Conservation (phyloP, 176 grass and related monocot species). For the Lolium multiflorum region DNA sequence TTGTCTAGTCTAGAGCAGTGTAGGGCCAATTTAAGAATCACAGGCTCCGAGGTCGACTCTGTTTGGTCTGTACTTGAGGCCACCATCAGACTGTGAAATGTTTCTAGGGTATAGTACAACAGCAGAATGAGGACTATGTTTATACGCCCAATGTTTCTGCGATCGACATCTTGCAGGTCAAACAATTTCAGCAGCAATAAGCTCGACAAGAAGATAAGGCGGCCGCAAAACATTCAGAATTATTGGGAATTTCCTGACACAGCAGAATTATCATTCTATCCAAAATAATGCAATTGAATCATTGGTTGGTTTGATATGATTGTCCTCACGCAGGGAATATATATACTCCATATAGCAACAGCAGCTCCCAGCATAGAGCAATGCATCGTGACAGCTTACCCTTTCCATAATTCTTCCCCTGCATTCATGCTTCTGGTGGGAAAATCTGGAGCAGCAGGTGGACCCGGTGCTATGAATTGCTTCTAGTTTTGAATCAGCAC, state of each 20-base stretch:
- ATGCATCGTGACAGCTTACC: slow-evolving; percentile 39
- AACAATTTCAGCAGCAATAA: slow-evolving; percentile 35
- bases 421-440: slow-evolving; percentile 41
- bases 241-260: slow-evolving; percentile 46
- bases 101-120: slow-evolving; percentile 31
- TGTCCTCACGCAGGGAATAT: slow-evolving; percentile 24
- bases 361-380: slow-evolving; percentile 37
- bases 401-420: slow-evolving; percentile 23
- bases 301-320: slow-evolving; percentile 20
- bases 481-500: slow-evolving; percentile 32
- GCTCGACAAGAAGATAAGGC: slow-evolving; percentile 27
- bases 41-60: slow-evolving; percentile 21
- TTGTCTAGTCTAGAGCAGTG: background rate
- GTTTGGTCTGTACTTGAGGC: slow-evolving; percentile 30
- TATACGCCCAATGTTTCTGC: slow-evolving; percentile 6
- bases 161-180: slow-evolving; percentile 42
- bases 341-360: slow-evolving; percentile 25
- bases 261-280: slow-evolving; percentile 19
- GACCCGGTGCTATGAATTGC: slow-evolving; percentile 39
- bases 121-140: slow-evolving; percentile 1
- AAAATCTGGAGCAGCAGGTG: slow-evolving; percentile 47
- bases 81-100: slow-evolving; percentile 27
- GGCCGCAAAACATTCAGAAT: slow-evolving; percentile 28
- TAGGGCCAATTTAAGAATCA: slow-evolving; percentile 23
- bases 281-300: slow-evolving; percentile 30